A percentile compares a stretch with the other conserved stretches of the same genome.
Conservation (phyloP, 768 basidiomycete genomes). For the Clathrus columnatus region DNA sequence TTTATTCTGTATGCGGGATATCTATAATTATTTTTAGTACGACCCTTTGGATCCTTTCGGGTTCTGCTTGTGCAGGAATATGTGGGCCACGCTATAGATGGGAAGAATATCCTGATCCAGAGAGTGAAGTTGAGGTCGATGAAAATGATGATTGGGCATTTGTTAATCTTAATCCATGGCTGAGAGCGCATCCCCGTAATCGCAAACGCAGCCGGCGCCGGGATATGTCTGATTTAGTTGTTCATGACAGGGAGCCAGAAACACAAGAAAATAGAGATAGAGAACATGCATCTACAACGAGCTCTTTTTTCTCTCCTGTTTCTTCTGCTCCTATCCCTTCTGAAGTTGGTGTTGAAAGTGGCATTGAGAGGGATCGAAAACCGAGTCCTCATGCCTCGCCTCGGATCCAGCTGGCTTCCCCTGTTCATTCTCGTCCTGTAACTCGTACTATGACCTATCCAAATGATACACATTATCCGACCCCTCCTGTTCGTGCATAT, state of each 20-base stretch:
- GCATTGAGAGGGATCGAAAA: no score
- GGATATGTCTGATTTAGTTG: no score
- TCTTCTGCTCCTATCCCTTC: neutral
- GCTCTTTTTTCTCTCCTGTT: neutral
- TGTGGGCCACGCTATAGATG: slow-evolving; percentile 77
- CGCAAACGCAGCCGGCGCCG: no score
- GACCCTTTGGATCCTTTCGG: slow-evolving; percentile 72
- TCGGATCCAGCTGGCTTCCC: neutral
- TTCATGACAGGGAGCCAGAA: no score
- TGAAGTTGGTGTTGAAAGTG: no score
- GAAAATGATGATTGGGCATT: neutral
- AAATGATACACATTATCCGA: neutral
- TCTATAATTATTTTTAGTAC: slow-evolving; percentile 36
- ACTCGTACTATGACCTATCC: neutral
- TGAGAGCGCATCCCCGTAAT: no score
- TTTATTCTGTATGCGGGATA: neutral
- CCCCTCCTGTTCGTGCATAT: neutral
- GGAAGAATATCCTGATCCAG: slow-evolving; percentile 69
- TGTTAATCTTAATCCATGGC: neutral
- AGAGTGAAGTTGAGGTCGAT: slow-evolving; percentile 31
- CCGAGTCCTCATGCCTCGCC: no score
- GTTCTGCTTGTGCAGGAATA: slow-evolving; percentile 68
- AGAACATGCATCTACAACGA: neutral
- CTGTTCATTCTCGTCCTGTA: neutral
- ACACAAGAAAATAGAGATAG: no score